Percentiles rank a stretch among this genome's conserved stretches.
phyloP scores from a whole-genome alignment of 139 green algal species.

The Bryopsis sp. region DNA sequence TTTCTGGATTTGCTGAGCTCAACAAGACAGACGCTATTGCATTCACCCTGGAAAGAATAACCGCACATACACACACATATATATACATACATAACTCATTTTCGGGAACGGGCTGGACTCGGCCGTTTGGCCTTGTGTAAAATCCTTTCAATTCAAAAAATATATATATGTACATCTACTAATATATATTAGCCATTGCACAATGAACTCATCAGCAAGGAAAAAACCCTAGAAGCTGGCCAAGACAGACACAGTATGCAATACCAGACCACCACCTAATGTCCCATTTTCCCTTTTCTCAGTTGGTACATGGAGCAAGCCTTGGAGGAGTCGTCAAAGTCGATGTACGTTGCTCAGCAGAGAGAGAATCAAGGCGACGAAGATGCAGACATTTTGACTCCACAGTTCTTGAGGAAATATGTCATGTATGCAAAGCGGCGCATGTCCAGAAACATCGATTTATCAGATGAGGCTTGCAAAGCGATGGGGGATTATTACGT shows the following conservation, averaged over 20 bases:
- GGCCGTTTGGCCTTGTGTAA: too few species aligned
- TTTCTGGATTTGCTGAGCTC: too few species aligned
- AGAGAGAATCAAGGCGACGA: conserved; percentile 18
- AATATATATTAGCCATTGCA: neutral
- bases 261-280: neutral
- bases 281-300: neutral
- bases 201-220: neutral
- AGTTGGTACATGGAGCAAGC: neutral
- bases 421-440: conserved; percentile 52
- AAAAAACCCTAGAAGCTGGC: too few species aligned
- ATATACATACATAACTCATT: too few species aligned
- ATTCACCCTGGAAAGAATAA: too few species aligned
- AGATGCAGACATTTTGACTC: conserved; percentile 37
- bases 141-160: too few species aligned
- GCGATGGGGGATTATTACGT: conserved; percentile 75
- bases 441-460: conserved; percentile 27
- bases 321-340: neutral
- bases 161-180: neutral
- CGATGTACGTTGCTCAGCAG: neutral
- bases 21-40: too few species aligned
- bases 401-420: conserved; percentile 64
- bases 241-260: neutral
- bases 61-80: too few species aligned
- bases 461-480: conserved; percentile 55
- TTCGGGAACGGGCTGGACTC: too few species aligned